A percentile compares a stretch with the other conserved stretches of the same genome.
Evolutionary conservation across 345 rosid genomes (phyloP).

Genomic region (Eucalyptus caleyi): DNA sequence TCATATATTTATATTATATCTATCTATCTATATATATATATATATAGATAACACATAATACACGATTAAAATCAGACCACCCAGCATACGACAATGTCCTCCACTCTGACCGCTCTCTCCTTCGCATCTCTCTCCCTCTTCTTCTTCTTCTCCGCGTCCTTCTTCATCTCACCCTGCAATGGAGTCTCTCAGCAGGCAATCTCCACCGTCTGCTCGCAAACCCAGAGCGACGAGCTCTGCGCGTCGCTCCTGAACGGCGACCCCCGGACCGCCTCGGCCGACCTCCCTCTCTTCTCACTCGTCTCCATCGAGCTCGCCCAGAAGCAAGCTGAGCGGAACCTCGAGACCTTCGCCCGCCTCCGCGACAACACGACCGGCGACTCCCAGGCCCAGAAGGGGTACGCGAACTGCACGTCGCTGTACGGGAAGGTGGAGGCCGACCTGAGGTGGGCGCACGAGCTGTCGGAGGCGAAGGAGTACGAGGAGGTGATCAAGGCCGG

Average conservation of each 20-base stretch:
- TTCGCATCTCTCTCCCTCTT: neutral
- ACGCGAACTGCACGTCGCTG: neutral
- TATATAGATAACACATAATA: neutral
- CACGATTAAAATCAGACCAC: neutral
- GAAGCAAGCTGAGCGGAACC: neutral
- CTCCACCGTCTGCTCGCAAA: slow-evolving; percentile 4
- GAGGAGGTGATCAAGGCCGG: neutral
- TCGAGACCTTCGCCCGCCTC: neutral
- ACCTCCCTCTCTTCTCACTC: slow-evolving; percentile 6
- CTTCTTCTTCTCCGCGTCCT: neutral
- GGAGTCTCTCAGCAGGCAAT: neutral
- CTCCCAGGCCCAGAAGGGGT: neutral
- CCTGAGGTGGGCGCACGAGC: neutral
- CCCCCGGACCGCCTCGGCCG: slow-evolving; percentile 1
- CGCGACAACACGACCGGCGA: neutral
- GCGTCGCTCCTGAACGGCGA: neutral
- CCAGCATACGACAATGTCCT: neutral
- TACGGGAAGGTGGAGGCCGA: neutral
- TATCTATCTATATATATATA: neutral
- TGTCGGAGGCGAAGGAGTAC: neutral
- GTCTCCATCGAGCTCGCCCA: neutral
- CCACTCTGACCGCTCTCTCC: neutral
- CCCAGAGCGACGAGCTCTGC: slow-evolving; percentile 7
- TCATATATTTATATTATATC: neutral
- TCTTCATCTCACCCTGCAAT: neutral